Evolutionary conservation across 345 rosid genomes (phyloP).

Genomic region (Populus alba): DNA sequence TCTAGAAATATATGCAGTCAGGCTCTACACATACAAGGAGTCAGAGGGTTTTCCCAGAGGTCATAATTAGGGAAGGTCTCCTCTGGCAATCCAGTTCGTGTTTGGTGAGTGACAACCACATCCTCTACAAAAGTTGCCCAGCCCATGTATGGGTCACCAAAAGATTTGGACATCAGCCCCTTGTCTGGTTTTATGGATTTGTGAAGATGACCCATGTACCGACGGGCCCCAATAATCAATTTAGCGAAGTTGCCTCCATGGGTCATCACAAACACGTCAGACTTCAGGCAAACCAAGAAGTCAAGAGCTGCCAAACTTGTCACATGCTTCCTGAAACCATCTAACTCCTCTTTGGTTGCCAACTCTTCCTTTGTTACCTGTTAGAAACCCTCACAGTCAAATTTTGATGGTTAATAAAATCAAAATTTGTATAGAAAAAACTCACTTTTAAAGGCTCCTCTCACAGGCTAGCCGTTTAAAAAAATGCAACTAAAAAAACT

Average conservation of each 20-base stretch:
- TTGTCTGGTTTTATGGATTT: slow-evolving; percentile 98
- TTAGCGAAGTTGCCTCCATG: slow-evolving; percentile 99
- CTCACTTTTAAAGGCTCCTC: background rate
- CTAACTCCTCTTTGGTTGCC: slow-evolving; percentile 71
- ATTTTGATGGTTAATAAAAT: background rate
- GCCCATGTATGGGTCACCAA: slow-evolving; percentile 98
- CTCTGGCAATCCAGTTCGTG: slow-evolving; percentile 94
- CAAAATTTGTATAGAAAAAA: background rate
- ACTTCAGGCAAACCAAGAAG: slow-evolving; percentile 91
- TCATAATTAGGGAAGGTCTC: slow-evolving; percentile 99
- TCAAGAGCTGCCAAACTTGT: slow-evolving; percentile 98
- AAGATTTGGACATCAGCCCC: slow-evolving; percentile 97
- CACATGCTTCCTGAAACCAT: slow-evolving; percentile 85
- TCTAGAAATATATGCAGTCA: slow-evolving; percentile 31
- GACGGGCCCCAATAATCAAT: slow-evolving; percentile 90
- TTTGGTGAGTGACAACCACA: slow-evolving; percentile 88
- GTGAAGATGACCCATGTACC: slow-evolving; percentile 93
- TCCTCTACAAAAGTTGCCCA: slow-evolving; percentile 99
- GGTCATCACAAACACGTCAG: slow-evolving; percentile 99
- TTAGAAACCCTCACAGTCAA: slow-evolving; percentile 15
- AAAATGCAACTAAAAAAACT: background rate
- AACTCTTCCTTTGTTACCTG: slow-evolving; percentile 99
- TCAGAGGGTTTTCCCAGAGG: slow-evolving; percentile 99
- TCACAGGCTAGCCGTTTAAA: background rate
- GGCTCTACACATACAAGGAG: slow-evolving; percentile 99